Base-by-base conservation (phyloP, 371 early-diverging fungal genomes). In the Dipsacomyces acuminosporus region DNA sequence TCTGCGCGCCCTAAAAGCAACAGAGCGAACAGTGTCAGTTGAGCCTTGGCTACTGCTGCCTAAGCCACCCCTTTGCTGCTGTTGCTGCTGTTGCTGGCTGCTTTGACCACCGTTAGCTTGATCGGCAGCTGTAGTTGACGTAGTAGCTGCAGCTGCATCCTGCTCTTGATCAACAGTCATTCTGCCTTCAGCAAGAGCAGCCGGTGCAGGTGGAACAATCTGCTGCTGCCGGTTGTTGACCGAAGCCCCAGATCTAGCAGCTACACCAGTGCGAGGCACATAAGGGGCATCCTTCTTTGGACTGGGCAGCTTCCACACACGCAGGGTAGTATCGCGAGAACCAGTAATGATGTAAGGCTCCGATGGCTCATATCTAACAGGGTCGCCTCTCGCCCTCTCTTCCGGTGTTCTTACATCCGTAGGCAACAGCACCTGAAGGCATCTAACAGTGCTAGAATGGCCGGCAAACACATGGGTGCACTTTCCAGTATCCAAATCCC, bases 401-500 rank as follows among this genome's bases (percentile, higher is more conserved):
- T n/a, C 48, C 2, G 56, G 63, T 48, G 75, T 78, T 49, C 81
- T 75, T 22, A 82, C 77, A 35, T 83, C 77, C 4, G 76, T 78
- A 4, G 90, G 95, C 72, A 83, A 80, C 44, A 91, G 76, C 23
- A 94, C 86, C 66, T 88, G 85, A 24, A 99, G 73, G 57, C 94
- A 95, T 3, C 99, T 81, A 8, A 99, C 92, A 8, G 99, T 99
- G 35, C 91, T 90, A 0, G 88, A 85, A 61, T 99, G 99, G 2
- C 96, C 98, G 21, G 85, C 74, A 56, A 99, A 93, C 14, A 88
- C 79, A 54, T 91, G 87, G 4, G 89, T 85, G 67, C 94, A 94
- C 17, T 64, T 56, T 0, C 98, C 96, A n/a, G 82, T 77, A 23
- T 85, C 82, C 69, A 94, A 83, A 66, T 98, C 92, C 99, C 99